phyloP scores from a whole-genome alignment of 78 protist genomes.

The Monocercomonoides exilis region DNA sequence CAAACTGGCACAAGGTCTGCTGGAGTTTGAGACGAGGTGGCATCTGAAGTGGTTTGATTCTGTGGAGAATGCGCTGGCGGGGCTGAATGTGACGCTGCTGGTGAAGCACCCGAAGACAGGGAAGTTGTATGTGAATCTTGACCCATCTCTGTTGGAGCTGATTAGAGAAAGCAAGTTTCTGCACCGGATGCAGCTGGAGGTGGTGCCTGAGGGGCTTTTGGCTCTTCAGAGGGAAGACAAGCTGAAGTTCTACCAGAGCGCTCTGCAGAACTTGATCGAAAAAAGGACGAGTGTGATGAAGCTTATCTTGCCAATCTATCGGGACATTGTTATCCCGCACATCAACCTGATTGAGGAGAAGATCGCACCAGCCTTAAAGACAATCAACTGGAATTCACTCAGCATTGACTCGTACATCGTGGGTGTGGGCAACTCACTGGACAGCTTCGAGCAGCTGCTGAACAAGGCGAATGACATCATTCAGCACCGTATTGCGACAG shows the following conservation, averaged over 20 bases:
- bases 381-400: constrained; percentile 64
- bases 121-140: constrained; percentile 51
- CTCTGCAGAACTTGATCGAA: constrained; percentile 26
- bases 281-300: neutral
- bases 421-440: constrained; percentile 22
- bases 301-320: constrained; percentile 13
- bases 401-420: constrained; percentile 53
- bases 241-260: constrained; percentile 33
- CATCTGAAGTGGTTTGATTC: constrained; percentile 36
- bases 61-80: constrained; percentile 33
- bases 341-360: constrained; percentile 25
- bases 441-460: constrained; percentile 17
- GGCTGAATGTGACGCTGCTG: constrained; percentile 54
- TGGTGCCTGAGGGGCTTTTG: constrained; percentile 48
- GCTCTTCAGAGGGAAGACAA: constrained; percentile 51
- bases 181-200: constrained; percentile 39
- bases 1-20: constrained; percentile 47
- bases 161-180: constrained; percentile 52
- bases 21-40: constrained; percentile 58
- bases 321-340: constrained; percentile 29
- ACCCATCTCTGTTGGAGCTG: constrained; percentile 49
- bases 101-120: constrained; percentile 35
- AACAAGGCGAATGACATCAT: constrained; percentile 31
- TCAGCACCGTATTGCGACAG: constrained; percentile 39
- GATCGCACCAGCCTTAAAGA: constrained; percentile 48